Evolutionary conservation across 345 rosid species (phyloP).

Genomic region (Rubroshorea leprosula): DNA sequence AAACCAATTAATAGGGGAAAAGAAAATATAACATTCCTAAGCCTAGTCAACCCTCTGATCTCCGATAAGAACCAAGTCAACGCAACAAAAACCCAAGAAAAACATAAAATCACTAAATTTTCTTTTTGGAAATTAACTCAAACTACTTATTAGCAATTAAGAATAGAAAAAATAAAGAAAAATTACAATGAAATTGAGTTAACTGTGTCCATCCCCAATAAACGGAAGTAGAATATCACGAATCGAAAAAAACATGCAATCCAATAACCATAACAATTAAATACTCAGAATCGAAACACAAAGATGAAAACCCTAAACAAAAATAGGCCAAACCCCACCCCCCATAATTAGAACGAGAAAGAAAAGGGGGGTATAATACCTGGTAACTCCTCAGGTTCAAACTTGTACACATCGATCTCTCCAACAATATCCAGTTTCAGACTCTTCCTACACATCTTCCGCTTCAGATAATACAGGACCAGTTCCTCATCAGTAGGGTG

Average conservation of each 20-base stretch:
- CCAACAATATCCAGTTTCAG: constrained; percentile 53
- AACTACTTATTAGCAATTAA: too few relatives aligned
- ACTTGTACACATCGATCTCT: constrained; percentile 82
- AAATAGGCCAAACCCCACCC: neutral
- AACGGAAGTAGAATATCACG: neutral
- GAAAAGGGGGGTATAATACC: constrained; percentile 28
- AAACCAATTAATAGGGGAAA: too few relatives aligned
- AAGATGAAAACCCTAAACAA: neutral
- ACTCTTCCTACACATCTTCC: constrained; percentile 60
- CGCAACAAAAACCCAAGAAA: neutral
- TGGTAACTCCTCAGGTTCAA: constrained; percentile 90
- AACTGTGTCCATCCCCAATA: too few relatives aligned
- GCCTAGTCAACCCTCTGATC: too few relatives aligned
- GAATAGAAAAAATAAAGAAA: too few relatives aligned
- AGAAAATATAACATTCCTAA: too few relatives aligned
- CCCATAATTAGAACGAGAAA: neutral
- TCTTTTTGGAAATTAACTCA: too few relatives aligned
- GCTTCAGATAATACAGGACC: constrained; percentile 64
- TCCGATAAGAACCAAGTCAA: neutral
- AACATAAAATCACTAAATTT: too few relatives aligned
- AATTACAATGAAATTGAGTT: too few relatives aligned
- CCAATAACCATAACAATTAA: neutral
- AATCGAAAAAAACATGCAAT: neutral
- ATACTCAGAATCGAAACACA: neutral
- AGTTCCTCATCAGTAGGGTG: constrained; percentile 96